phyloP scores from a whole-genome alignment of 495 filamentous ascomycete species.

The Tuber borchii region DNA sequence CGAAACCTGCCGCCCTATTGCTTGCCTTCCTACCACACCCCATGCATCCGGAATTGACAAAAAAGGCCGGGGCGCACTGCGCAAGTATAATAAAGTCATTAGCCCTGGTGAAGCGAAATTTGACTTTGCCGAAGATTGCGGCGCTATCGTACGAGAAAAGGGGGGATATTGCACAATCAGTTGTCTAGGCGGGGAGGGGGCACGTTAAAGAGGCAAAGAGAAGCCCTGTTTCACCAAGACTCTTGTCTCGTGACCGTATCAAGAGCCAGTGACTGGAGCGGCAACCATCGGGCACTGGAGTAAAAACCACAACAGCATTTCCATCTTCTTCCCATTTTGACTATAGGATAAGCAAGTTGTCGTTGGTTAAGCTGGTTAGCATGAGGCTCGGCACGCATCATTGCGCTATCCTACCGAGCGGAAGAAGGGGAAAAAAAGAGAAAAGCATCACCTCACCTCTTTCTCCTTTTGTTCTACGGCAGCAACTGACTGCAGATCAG shows the following conservation, averaged over 20 bases:
- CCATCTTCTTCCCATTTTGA: background rate
- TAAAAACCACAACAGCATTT: background rate
- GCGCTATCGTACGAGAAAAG: background rate
- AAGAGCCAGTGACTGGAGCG: background rate
- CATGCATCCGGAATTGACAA: background rate
- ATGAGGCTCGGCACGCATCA: background rate
- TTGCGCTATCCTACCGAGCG: background rate
- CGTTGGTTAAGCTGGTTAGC: background rate
- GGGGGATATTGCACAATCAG: background rate
- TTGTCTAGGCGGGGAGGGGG: background rate
- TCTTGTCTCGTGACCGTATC: background rate
- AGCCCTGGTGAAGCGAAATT: background rate
- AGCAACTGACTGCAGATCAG: constrained; percentile 24
- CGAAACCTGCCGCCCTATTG: background rate
- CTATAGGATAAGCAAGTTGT: background rate
- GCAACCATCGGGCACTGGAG: background rate
- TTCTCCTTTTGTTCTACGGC: background rate
- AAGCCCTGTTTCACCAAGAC: background rate
- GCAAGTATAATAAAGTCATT: background rate
- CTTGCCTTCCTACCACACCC: background rate
- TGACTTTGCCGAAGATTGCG: background rate
- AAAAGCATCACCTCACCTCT: background rate
- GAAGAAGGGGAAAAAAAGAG: background rate
- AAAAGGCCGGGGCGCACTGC: background rate
- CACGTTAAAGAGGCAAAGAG: background rate